Conservation (phyloP, 352 stramenopile genomes). For the Discostella stelligera region DNA sequence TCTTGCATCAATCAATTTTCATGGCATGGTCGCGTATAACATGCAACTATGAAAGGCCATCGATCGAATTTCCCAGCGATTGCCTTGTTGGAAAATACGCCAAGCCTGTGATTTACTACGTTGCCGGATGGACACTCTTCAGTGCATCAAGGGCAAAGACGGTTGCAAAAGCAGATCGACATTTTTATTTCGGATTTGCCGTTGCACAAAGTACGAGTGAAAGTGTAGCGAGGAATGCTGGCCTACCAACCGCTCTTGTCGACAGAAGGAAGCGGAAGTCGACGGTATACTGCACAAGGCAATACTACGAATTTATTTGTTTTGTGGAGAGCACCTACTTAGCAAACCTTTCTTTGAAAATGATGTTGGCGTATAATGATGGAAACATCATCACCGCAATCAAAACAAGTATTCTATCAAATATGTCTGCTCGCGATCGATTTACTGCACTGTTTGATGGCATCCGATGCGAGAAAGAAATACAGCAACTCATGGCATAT, state of each 20-base stretch:
- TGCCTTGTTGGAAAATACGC: slow-evolving; percentile 24
- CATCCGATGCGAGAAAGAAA: no score
- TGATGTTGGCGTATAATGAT: slow-evolving; percentile 39
- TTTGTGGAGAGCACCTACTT: slow-evolving; percentile 30
- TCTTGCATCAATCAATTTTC: slow-evolving; percentile 10
- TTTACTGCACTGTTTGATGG: no score
- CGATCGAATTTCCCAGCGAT: slow-evolving; percentile 13
- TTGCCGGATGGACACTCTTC: slow-evolving; percentile 28
- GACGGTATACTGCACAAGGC: slow-evolving; percentile 8
- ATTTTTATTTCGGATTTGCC: no score
- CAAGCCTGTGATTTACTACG: slow-evolving; percentile 28
- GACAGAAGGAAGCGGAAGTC: slow-evolving; percentile 2
- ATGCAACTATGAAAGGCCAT: slow-evolving; percentile 1
- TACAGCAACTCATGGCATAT: neutral
- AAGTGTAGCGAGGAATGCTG: slow-evolving; percentile 4
- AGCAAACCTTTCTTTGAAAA: slow-evolving; percentile 28
- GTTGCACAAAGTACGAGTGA: neutral
- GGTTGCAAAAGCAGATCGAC: slow-evolving; percentile 1
- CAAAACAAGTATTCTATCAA: slow-evolving; percentile 9
- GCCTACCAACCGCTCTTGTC: neutral
- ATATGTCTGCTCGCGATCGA: no score
- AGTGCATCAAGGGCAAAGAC: slow-evolving; percentile 18
- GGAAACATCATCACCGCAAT: slow-evolving; percentile 25
- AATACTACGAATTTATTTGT: slow-evolving; percentile 32
- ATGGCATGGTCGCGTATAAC: slow-evolving; percentile 7